Evolutionary conservation across 768 basidiomycete genomes (phyloP).

Genomic region (Rhizopogon sp.): DNA sequence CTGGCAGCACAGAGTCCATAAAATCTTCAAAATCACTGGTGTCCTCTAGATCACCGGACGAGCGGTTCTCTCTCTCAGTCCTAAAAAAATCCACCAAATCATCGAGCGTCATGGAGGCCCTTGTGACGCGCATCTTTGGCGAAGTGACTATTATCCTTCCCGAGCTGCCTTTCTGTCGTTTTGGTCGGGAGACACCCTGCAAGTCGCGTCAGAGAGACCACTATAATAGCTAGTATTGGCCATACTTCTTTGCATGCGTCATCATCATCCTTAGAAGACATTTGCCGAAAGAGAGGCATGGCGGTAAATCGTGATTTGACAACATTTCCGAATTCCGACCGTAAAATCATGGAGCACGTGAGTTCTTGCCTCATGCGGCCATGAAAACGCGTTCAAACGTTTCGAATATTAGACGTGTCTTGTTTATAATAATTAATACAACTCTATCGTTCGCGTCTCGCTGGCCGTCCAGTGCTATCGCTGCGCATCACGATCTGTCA

Average conservation of each 20-base stretch:
- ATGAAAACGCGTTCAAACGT: too few relatives aligned
- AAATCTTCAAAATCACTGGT: slow-evolving; percentile 26
- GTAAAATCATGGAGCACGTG: too few relatives aligned
- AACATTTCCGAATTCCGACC: too few relatives aligned
- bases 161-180: slow-evolving; percentile 22
- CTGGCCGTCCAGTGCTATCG: too few relatives aligned
- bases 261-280: slow-evolving; percentile 17
- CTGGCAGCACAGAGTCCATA: slow-evolving; percentile 28
- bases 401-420: too few relatives aligned
- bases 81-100: slow-evolving; percentile 15
- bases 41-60: background rate
- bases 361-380: too few relatives aligned
- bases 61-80: background rate
- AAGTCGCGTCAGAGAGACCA: background rate
- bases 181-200: slow-evolving; percentile 6
- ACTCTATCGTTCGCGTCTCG: too few relatives aligned
- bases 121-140: slow-evolving; percentile 9
- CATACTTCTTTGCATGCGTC: slow-evolving; percentile 17
- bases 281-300: slow-evolving; percentile 2
- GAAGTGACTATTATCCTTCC: slow-evolving; percentile 9
- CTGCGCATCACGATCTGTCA: too few relatives aligned
- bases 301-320: background rate
- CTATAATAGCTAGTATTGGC: background rate
- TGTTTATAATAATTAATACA: too few relatives aligned
- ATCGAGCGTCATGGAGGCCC: slow-evolving; percentile 14